A percentile compares a stretch with the other conserved stretches of the same genome.
These are phyloP conservation scores for Suillus brevipes DNA, from an alignment of 768 basidiomycete species.

Conservation along the genomic window DNA sequence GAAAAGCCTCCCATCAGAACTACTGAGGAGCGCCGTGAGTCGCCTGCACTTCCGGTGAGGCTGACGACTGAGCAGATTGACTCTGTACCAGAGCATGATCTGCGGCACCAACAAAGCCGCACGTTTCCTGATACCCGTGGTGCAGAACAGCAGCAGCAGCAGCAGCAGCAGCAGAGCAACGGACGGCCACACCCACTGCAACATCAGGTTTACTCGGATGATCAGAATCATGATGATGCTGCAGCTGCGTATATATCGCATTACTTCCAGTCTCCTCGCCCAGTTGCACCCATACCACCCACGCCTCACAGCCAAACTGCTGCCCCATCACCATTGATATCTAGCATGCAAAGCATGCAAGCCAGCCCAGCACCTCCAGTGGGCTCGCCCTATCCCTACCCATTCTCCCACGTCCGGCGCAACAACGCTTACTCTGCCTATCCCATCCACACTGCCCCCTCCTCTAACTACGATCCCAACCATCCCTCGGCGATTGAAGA, in stretches of 20 bases:
- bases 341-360: slow-evolving; percentile 50
- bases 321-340: slow-evolving; percentile 66
- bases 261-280: slow-evolving; percentile 61
- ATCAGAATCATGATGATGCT: slow-evolving; percentile 63
- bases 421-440: slow-evolving; percentile 41
- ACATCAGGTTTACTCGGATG: slow-evolving; percentile 51
- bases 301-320: slow-evolving; percentile 77
- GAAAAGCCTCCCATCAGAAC: slow-evolving; percentile 37
- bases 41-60: slow-evolving; percentile 12
- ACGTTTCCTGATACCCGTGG: slow-evolving; percentile 21
- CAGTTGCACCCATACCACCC: slow-evolving; percentile 76
- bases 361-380: slow-evolving; percentile 55
- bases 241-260: slow-evolving; percentile 58
- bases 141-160: slow-evolving; percentile 21
- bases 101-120: slow-evolving; percentile 23
- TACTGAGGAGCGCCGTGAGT: slow-evolving; percentile 32
- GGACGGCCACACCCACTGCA: slow-evolving; percentile 39
- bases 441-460: slow-evolving; percentile 43
- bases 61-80: slow-evolving; percentile 19
- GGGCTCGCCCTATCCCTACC: slow-evolving; percentile 81
- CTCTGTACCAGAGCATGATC: slow-evolving; percentile 17
- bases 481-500: slow-evolving; percentile 57
- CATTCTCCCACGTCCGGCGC: slow-evolving; percentile 71
- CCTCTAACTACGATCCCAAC: slow-evolving; percentile 40
- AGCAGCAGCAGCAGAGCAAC: slow-evolving; percentile 17